Evolutionary conservation across 306 rosid species (phyloP), one percentile per base, ranked within the genome.

Genomic region (Ammopiptanthus mongolicus): DNA sequence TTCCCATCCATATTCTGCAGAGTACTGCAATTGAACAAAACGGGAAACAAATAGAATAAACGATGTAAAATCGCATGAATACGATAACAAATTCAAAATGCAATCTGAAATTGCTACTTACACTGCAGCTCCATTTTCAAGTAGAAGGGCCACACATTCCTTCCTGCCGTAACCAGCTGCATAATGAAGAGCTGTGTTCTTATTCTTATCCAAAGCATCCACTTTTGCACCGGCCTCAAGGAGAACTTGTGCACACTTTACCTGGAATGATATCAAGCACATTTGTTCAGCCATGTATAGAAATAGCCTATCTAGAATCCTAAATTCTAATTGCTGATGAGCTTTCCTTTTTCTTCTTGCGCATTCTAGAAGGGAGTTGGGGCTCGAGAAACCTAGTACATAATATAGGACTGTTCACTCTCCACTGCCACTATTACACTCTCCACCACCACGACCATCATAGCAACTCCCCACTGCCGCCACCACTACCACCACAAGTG

Each of bases 121-220:
- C 97, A 91, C 94, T 47, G 94, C 97, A 23, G 97, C 92, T 12
- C 97, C 94, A 65, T 84, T 89, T 67, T 91, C 87, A 19, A 91
- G 86, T 28, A 91, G 87, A 23, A 89, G 90, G 6, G 92, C 90
- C 60, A 91, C 97, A 5, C 97, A 91, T 68, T 89, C 97, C 89
- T 89, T 85, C 85, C 94, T 75, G 29, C 97, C 97, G 46, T 89
- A 91, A 79, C 97, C 94, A 31, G 94, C 93, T 7, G 94, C 97
- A 12, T 88, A 91, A 81, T 91, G 94, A 76, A 91, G 92, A 0
- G 97, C 94, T 0, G 94, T 91, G 86, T 91, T 91, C 65, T 91
- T 91, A 33, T 91, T 91, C 83, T 84, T 91, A 70, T 91, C 97
- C 75, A 91, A 81, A 71, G 97, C 89, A 76, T 91, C 94, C 62